A percentile compares a stretch with the other conserved stretches of the same genome.
These are phyloP conservation scores for Bretschneidera sinensis DNA, from an alignment of 345 rosid species.

Conservation along the genomic window DNA sequence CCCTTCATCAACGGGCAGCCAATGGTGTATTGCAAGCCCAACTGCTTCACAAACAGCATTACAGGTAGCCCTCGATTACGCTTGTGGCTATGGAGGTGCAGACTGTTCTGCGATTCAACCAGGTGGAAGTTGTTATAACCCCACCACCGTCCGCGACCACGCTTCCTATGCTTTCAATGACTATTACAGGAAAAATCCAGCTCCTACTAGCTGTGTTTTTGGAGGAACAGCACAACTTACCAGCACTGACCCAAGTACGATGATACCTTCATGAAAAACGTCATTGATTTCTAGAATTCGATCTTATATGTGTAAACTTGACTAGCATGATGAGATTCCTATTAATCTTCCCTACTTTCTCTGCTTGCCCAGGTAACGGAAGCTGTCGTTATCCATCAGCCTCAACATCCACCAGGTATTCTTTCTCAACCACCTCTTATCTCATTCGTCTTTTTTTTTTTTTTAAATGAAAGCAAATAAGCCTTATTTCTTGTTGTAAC, in stretches of 20 bases:
- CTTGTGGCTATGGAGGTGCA: conserved; percentile 94
- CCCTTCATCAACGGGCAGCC: conserved; percentile 43
- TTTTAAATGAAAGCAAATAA: conserved; percentile 1
- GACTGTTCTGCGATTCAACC: conserved; percentile 79
- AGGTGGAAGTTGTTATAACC: conserved; percentile 73
- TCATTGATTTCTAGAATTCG: conserved; percentile 1
- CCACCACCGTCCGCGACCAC: conserved; percentile 63
- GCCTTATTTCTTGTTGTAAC: conserved; percentile 12
- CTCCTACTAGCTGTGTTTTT: conserved; percentile 75
- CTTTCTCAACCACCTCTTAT: conserved; percentile 10
- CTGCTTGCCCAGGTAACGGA: conserved; percentile 59
- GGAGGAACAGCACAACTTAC: conserved; percentile 93
- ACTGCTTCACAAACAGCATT: conserved; percentile 69
- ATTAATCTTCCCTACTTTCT: conserved; percentile 7
- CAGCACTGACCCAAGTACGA: conserved; percentile 88
- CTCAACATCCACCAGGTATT: conserved; percentile 36
- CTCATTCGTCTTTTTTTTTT: not conserved
- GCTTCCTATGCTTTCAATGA: conserved; percentile 94
- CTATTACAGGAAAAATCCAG: conserved; percentile 94
- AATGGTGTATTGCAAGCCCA: conserved; percentile 79
- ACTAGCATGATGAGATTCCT: conserved; percentile 4
- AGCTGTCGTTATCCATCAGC: conserved; percentile 61
- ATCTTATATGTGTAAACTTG: not conserved
- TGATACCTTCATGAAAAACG: not conserved
- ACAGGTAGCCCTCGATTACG: conserved; percentile 95